Evolutionary conservation across 352 stramenopile species (phyloP), one percentile per base, ranked within the genome.

Genomic region (Phytophthora melonis): DNA sequence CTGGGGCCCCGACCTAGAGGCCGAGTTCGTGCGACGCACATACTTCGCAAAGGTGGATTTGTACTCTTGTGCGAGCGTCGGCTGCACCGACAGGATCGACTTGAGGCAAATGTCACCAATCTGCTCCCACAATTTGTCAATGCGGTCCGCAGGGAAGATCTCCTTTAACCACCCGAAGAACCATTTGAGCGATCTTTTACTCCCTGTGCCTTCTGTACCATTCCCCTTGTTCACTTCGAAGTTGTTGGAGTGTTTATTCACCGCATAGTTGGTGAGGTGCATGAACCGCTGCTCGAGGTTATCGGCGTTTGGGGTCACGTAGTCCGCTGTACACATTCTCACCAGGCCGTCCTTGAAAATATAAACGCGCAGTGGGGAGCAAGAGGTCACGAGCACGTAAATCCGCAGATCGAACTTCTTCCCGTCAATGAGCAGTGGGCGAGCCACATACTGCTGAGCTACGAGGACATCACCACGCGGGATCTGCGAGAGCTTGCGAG

Each of bases 81-180:
- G 96, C 62, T 98, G 87, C 14, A 99, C 97, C 5, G 92, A 91
- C 5, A 98, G 63, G 50, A 99, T 93, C 1, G 96, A 92, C 82
- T 99, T 98, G 32, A 98, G 85, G 74, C 91, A 98, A 58, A 98
- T 97, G 68, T 98, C 90, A 52, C 95, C 94, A 68, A 99, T 98
- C 54, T 90, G 82, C 16, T 90, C 78, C 97, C 97, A 99, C 32
- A 99, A 72, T 14, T 74, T 63, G 53, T 94, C 88, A 5, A 97
- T 86, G 11, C 83, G 86, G 11, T 81, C 74, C 16, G 88, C 74
- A 6, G 90, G 74, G 45, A 87, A 89, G 55, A 88, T 54, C 27
- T 92, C 59, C 25, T 81, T 84, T 16, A 99, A 74, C 93, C 93
- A 99, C 21, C 77, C 67, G 25, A 99, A 88, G 63, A 99, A 98